These are phyloP conservation scores for Sporothrix mexicana DNA, from an alignment of 2,329 filamentous ascomycete species.

Conservation along the genomic window DNA sequence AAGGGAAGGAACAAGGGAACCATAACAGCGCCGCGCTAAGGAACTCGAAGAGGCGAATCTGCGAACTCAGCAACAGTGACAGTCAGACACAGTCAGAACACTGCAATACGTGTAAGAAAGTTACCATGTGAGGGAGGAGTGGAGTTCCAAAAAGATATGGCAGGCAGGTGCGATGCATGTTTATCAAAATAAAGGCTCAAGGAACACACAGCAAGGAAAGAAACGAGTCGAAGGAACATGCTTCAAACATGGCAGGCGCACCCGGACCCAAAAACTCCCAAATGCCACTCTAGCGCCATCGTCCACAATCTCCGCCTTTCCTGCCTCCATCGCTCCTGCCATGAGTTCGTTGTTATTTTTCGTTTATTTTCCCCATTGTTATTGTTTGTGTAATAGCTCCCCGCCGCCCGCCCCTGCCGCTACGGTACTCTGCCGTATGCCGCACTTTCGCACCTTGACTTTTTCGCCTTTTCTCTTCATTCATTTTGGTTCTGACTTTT, in stretches of 20 bases:
- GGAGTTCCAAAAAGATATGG: background rate
- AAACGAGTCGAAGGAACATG: background rate
- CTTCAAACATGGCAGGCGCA: constrained; percentile 7
- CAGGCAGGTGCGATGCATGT: background rate
- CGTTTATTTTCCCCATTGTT: constrained; percentile 30
- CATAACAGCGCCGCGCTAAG: constrained; percentile 8
- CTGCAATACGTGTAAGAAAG: too few relatives aligned
- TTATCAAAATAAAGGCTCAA: background rate
- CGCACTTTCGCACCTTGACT: constrained; percentile 24
- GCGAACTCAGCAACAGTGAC: constrained; percentile 3
- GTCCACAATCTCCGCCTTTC: constrained; percentile 16
- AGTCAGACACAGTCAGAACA: background rate
- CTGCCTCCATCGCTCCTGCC: constrained; percentile 18
- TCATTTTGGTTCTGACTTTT: constrained; percentile 4
- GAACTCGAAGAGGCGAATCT: background rate
- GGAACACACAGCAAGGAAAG: background rate
- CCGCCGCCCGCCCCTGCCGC: constrained; percentile 31
- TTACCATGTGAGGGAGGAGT: background rate
- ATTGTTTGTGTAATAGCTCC: constrained; percentile 22
- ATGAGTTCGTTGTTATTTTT: constrained; percentile 22
- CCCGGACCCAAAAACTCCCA: constrained; percentile 14
- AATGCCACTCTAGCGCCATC: constrained; percentile 27
- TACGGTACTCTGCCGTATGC: constrained; percentile 27
- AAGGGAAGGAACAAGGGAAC: background rate
- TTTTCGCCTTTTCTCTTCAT: constrained; percentile 24